A percentile compares a stretch with the other conserved stretches of the same genome.
Evolutionary conservation across 306 rosid genomes (phyloP).

Genomic region (Lithocarpus polystachyus): DNA sequence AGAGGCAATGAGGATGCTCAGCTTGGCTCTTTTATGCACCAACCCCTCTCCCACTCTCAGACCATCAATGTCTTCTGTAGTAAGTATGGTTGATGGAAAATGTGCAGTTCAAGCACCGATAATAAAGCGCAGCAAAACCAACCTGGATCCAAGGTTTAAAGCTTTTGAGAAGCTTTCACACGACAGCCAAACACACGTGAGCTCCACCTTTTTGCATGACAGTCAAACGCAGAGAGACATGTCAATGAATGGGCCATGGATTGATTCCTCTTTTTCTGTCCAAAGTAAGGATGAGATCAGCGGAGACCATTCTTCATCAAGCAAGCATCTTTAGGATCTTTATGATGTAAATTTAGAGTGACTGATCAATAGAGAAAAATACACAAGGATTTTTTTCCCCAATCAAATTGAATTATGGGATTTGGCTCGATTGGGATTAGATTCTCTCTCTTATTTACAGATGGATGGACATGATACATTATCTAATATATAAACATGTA

Average conservation of each 20-base stretch:
- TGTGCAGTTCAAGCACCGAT: constrained; percentile 2
- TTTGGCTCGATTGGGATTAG: too few species aligned
- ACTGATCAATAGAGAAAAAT: neutral
- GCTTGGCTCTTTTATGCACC: constrained; percentile 39
- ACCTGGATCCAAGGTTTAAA: constrained; percentile 53
- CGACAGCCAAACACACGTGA: constrained; percentile 44
- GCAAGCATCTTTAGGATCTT: constrained; percentile 26
- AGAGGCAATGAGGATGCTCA: constrained; percentile 37
- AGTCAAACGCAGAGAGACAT: constrained; percentile 36
- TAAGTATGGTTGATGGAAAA: constrained; percentile 35
- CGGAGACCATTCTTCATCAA: constrained; percentile 28
- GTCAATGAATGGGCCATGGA: constrained; percentile 62
- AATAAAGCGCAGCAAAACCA: constrained; percentile 27
- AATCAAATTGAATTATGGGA: too few species aligned
- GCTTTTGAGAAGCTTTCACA: constrained; percentile 58
- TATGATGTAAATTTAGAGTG: constrained; percentile 6
- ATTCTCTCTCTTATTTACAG: too few species aligned
- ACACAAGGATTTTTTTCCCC: too few species aligned
- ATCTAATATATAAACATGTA: too few species aligned
- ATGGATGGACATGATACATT: too few species aligned
- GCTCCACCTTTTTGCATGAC: constrained; percentile 39
- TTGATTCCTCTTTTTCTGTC: constrained; percentile 45
- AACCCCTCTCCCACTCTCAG: constrained; percentile 23
- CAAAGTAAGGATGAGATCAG: constrained; percentile 24
- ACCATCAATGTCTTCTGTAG: constrained; percentile 40